A percentile compares a stretch with the other conserved stretches of the same genome.
Evolutionary conservation across 495 filamentous ascomycete genomes (phyloP).

Genomic region (Amniculicola lignicola): DNA sequence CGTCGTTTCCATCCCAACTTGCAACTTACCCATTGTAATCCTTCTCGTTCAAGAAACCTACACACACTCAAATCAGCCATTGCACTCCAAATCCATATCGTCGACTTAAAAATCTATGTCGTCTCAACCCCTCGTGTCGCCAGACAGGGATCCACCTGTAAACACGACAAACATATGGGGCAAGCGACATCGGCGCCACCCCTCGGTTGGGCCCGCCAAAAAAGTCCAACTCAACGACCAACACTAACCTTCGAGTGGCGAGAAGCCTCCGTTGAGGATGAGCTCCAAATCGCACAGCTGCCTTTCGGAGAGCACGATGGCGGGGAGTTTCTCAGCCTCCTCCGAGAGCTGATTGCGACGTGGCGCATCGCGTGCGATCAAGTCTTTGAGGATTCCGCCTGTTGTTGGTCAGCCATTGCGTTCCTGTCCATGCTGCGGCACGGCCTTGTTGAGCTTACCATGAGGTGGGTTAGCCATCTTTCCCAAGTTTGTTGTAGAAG

Average conservation of each 20-base stretch:
- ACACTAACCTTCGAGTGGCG: conserved; percentile 90
- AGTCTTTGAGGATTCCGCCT: conserved; percentile 92
- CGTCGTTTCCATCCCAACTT: neutral
- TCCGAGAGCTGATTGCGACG: conserved; percentile 69
- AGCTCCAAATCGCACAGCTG: conserved; percentile 97
- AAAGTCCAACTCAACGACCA: conserved; percentile 52
- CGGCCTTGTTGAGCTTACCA: conserved; percentile 42
- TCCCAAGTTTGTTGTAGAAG: neutral
- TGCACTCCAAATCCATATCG: neutral
- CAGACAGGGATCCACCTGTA: too few species aligned
- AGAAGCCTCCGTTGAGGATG: conserved; percentile 95
- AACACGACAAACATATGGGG: conserved; percentile 20
- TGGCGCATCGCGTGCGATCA: conserved; percentile 82
- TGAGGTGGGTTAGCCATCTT: conserved; percentile 80
- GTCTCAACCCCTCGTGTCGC: too few species aligned
- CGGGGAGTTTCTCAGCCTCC: conserved; percentile 84
- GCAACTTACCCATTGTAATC: conserved; percentile 83
- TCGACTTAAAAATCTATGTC: too few species aligned
- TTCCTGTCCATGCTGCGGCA: neutral
- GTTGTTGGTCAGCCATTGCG: conserved; percentile 11
- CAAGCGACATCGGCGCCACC: conserved; percentile 18
- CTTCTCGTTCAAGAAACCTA: conserved; percentile 94
- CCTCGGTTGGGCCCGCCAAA: neutral
- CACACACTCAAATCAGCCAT: conserved; percentile 32
- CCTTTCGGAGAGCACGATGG: conserved; percentile 81